phyloP scores from a whole-genome alignment of 768 basidiomycete genomes.

The Auricularia sp. region DNA sequence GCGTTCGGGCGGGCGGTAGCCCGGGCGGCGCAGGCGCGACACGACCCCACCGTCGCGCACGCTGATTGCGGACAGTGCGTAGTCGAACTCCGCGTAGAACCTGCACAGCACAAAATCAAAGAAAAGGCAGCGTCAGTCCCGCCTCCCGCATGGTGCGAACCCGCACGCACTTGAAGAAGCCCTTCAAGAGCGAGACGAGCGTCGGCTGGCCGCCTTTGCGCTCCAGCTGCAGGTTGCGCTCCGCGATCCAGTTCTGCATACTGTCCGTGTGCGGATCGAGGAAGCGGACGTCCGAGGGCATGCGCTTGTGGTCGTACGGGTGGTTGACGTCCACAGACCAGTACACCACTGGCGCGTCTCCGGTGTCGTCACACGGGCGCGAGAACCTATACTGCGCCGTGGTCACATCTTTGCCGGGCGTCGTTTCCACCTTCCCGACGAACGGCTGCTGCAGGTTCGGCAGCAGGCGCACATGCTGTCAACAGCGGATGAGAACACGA shows the following conservation, averaged over 20 bases:
- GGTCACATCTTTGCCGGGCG: neutral
- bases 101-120: neutral
- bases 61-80: neutral
- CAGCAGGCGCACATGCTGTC: neutral
- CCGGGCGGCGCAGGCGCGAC: neutral
- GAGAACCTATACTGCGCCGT: too few species aligned
- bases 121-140: neutral
- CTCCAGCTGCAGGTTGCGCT: neutral
- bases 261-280: neutral
- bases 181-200: neutral
- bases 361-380: too few species aligned
- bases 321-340: neutral
- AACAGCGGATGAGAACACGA: neutral
- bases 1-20: neutral
- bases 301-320: neutral
- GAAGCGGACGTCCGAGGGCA: neutral
- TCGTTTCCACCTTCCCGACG: neutral
- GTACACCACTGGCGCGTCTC: neutral
- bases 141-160: neutral
- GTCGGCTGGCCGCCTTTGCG: too few species aligned
- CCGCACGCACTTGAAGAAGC: neutral
- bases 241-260: neutral
- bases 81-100: neutral
- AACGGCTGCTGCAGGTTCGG: neutral
- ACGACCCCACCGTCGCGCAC: neutral